Evolutionary conservation across 2,329 filamentous ascomycete species (phyloP).

Genomic region (Arthrinium puccinioides): DNA sequence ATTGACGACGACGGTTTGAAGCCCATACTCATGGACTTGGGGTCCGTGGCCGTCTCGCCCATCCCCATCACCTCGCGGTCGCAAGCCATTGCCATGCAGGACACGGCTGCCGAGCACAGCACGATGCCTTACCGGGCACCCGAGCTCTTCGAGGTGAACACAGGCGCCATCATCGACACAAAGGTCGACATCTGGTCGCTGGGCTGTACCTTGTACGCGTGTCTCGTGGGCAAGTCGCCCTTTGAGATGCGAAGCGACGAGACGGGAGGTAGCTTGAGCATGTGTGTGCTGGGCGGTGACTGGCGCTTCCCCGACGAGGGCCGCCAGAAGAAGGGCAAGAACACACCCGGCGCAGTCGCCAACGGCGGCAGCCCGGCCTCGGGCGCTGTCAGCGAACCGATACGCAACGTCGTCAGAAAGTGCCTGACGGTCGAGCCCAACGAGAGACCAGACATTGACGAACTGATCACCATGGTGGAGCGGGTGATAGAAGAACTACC

Average conservation of each 20-base stretch:
- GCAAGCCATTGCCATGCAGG: conserved; percentile 84
- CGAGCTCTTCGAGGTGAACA: conserved; percentile 97
- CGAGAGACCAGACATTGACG: conserved; percentile 54
- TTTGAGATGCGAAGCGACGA: conserved; percentile 96
- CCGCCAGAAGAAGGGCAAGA: conserved; percentile 38
- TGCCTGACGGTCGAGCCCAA: conserved; percentile 82
- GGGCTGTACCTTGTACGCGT: conserved; percentile 96
- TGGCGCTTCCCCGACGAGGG: conserved; percentile 95
- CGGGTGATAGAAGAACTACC: conserved; percentile 23
- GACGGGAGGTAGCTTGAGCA: conserved; percentile 85
- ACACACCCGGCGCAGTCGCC: conserved; percentile 23
- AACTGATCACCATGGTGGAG: conserved; percentile 25
- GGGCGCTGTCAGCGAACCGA: conserved; percentile 65
- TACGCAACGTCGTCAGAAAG: conserved; percentile 79
- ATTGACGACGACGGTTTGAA: conserved; percentile 83
- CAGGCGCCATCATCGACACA: conserved; percentile 82
- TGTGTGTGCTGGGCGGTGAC: conserved; percentile 88
- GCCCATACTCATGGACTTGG: conserved; percentile 95
- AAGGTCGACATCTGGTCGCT: conserved; percentile 98
- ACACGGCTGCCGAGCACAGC: conserved; percentile 89
- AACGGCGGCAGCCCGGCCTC: conserved; percentile 24
- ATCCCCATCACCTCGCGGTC: conserved; percentile 86
- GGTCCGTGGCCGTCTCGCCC: conserved; percentile 80
- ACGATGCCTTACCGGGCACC: conserved; percentile 98
- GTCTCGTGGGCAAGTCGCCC: conserved; percentile 90